Conservation (phyloP, 2,329 filamentous ascomycete species). For the Grosmannia huntii region DNA sequence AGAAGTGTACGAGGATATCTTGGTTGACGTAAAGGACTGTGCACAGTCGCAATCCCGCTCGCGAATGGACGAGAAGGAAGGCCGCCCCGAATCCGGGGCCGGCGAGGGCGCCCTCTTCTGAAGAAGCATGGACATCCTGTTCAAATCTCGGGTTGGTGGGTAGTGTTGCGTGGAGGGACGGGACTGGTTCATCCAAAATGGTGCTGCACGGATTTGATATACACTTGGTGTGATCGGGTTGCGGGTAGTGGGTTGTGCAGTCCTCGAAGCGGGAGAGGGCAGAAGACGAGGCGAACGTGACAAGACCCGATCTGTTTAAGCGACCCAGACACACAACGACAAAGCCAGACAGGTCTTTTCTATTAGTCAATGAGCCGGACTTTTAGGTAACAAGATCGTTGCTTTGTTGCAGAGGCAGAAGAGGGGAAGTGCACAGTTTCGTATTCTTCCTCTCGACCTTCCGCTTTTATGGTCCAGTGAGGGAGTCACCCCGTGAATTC, state of each 20-base stretch:
- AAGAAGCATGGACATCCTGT: conserved; percentile 6
- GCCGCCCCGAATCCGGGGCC: conserved; percentile 22
- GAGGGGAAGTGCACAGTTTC: conserved; percentile 4
- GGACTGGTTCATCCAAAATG: background rate
- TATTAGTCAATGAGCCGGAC: conserved; percentile 31
- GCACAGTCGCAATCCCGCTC: conserved; percentile 46
- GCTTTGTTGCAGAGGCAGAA: background rate
- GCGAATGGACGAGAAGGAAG: conserved; percentile 50
- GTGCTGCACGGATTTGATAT: background rate
- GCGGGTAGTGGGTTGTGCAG: background rate
- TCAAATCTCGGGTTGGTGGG: background rate
- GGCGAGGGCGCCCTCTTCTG: conserved; percentile 10
- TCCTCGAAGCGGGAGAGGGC: background rate
- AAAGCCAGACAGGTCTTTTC: conserved; percentile 19
- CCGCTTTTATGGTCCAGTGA: background rate
- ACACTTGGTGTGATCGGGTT: background rate
- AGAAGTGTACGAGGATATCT: conserved; percentile 42
- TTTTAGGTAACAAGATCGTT: conserved; percentile 31
- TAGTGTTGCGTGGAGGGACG: background rate
- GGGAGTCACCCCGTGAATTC: background rate
- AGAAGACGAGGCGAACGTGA: background rate
- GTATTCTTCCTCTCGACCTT: background rate
- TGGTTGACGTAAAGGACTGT: conserved; percentile 51
- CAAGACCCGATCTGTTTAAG: background rate
- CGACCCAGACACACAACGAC: background rate